These are phyloP conservation scores for Saussurea involucrata DNA, from an alignment of 129 eudicot genomes.

Conservation along the genomic window DNA sequence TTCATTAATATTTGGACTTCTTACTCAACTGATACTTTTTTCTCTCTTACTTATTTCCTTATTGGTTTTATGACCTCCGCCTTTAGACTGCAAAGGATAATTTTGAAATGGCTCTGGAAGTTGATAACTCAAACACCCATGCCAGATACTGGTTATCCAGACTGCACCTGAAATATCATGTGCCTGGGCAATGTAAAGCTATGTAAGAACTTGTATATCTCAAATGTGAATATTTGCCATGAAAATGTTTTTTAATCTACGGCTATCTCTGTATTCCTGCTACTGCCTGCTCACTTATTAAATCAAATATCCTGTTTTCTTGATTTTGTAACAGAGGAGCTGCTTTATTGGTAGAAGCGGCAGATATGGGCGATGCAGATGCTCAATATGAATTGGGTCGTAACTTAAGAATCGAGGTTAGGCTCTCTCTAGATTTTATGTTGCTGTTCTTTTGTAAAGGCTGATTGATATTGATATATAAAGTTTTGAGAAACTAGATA, in stretches of 20 bases:
- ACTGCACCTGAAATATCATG: slow-evolving; percentile 81
- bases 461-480: background rate
- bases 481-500: background rate
- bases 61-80: background rate
- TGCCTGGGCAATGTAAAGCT: slow-evolving; percentile 86
- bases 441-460: background rate
- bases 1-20: background rate
- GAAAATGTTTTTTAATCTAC: background rate
- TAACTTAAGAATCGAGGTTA: slow-evolving; percentile 72
- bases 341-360: slow-evolving; percentile 88
- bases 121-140: slow-evolving; percentile 75
- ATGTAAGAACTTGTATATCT: slow-evolving; percentile 41
- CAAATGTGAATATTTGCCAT: background rate
- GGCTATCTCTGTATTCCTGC: background rate
- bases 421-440: slow-evolving; percentile 1
- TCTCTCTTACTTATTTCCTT: background rate
- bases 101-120: slow-evolving; percentile 85
- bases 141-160: slow-evolving; percentile 86
- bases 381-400: slow-evolving; percentile 83
- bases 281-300: background rate
- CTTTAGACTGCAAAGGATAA: slow-evolving; percentile 73
- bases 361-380: slow-evolving; percentile 90
- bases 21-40: background rate
- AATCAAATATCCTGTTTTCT: background rate
- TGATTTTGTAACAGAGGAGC: slow-evolving; percentile 55